Conservation (phyloP, 805 yeast species). For the Cyberlindnera mycetangii region DNA sequence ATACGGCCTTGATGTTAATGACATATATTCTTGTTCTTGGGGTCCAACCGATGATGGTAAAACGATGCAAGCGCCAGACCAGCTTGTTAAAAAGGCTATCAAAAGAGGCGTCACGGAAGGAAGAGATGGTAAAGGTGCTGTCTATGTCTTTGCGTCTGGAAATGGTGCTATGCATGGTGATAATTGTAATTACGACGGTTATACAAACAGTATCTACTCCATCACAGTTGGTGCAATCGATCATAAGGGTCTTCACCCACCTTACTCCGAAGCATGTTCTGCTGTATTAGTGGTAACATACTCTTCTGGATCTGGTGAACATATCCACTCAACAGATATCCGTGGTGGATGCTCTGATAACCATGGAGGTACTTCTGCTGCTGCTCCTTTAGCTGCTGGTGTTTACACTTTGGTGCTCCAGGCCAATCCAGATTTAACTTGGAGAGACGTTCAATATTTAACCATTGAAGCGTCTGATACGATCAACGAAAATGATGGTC, state of each 20-base stretch:
- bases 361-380: conserved; percentile 98
- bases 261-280: conserved; percentile 87
- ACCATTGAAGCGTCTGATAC: conserved; percentile 69
- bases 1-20: conserved; percentile 77
- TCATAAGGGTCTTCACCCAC: conserved; percentile 80
- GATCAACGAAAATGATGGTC: conserved; percentile 61
- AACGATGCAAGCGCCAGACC: conserved; percentile 82
- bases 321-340: conserved; percentile 84
- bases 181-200: conserved; percentile 95
- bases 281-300: conserved; percentile 94
- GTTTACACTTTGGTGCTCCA: conserved; percentile 77
- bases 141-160: conserved; percentile 95
- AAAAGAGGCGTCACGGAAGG: conserved; percentile 84
- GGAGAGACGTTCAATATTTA: conserved; percentile 94
- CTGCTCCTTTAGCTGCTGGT: conserved; percentile 99
- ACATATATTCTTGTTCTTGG: conserved; percentile 97
- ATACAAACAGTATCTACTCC: conserved; percentile 92
- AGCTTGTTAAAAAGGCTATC: conserved; percentile 75
- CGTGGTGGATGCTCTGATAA: conserved; percentile 60
- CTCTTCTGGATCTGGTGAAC: conserved; percentile 86
- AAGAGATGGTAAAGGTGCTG: conserved; percentile 72
- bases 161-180: conserved; percentile 85
- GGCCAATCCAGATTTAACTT: conserved; percentile 82
- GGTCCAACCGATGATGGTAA: conserved; percentile 95
- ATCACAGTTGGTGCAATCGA: conserved; percentile 95